Evolutionary conservation across 2,329 filamentous ascomycete species (phyloP).

Genomic region (Karstenula rhodostoma): DNA sequence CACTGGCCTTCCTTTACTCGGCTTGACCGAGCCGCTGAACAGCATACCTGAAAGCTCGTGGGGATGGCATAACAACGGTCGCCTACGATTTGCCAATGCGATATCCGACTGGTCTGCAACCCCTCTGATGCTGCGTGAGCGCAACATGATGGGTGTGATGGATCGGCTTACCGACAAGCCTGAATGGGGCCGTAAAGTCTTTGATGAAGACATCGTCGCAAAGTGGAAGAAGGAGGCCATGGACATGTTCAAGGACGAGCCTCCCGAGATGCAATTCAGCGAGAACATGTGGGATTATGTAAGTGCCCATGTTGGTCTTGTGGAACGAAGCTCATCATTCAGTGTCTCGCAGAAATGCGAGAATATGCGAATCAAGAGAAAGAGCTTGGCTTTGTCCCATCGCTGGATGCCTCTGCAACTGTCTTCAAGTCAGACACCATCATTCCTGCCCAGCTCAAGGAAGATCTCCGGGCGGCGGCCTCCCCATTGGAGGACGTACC

Average conservation of each 20-base stretch:
- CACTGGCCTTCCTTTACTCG: background rate
- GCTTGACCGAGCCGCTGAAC: conserved; percentile 1
- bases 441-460: conserved; percentile 48
- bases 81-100: background rate
- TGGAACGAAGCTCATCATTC: background rate
- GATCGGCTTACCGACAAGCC: conserved; percentile 52
- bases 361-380: conserved; percentile 46
- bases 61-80: background rate
- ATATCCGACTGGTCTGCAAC: background rate
- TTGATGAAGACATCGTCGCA: conserved; percentile 39
- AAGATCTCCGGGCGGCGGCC: conserved; percentile 56
- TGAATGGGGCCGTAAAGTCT: conserved; percentile 52
- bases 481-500: conserved; percentile 60
- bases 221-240: conserved; percentile 38
- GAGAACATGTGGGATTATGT: conserved; percentile 9
- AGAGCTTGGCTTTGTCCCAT: conserved; percentile 46
- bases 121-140: conserved; percentile 37
- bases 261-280: conserved; percentile 2
- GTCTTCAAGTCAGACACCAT: conserved; percentile 63
- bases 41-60: background rate
- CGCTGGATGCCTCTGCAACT: conserved; percentile 54
- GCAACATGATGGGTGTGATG: conserved; percentile 51
- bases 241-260: conserved; percentile 3
- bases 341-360: conserved; percentile 10
- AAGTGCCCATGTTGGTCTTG: background rate